Evolutionary conservation across 2,329 filamentous ascomycete genomes (phyloP).

Genomic region (Ophiosphaerella herpotricha): DNA sequence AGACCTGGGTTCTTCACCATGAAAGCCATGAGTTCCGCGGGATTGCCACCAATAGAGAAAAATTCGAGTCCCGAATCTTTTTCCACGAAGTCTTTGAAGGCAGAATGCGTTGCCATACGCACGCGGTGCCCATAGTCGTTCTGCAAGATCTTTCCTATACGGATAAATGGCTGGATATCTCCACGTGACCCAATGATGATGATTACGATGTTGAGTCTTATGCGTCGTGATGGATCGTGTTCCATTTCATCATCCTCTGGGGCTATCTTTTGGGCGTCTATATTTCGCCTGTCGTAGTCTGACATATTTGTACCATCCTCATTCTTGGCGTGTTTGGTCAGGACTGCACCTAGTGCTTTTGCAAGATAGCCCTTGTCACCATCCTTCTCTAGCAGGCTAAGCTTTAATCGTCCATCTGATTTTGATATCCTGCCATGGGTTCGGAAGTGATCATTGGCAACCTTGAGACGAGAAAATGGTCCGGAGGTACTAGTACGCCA

Average conservation of each 20-base stretch:
- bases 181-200: constrained; percentile 83
- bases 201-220: constrained; percentile 75
- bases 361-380: constrained; percentile 72
- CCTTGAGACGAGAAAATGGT: constrained; percentile 60
- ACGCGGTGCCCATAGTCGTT: constrained; percentile 75
- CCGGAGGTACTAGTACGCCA: constrained; percentile 14
- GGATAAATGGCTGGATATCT: constrained; percentile 80
- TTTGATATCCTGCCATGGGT: constrained; percentile 69
- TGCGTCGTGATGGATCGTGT: constrained; percentile 38
- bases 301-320: constrained; percentile 40
- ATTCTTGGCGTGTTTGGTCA: constrained; percentile 59
- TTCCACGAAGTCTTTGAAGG: constrained; percentile 76
- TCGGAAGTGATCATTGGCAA: constrained; percentile 67
- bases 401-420: constrained; percentile 71
- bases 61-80: constrained; percentile 76
- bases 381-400: constrained; percentile 70
- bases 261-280: constrained; percentile 26
- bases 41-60: constrained; percentile 79
- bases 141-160: constrained; percentile 72
- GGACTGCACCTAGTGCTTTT: constrained; percentile 70
- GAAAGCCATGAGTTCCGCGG: constrained; percentile 81
- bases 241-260: constrained; percentile 44
- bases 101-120: constrained; percentile 77
- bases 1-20: constrained; percentile 85
- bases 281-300: constrained; percentile 11